phyloP scores from a whole-genome alignment of 352 stramenopile genomes.

The Globisporangium okanoganense region DNA sequence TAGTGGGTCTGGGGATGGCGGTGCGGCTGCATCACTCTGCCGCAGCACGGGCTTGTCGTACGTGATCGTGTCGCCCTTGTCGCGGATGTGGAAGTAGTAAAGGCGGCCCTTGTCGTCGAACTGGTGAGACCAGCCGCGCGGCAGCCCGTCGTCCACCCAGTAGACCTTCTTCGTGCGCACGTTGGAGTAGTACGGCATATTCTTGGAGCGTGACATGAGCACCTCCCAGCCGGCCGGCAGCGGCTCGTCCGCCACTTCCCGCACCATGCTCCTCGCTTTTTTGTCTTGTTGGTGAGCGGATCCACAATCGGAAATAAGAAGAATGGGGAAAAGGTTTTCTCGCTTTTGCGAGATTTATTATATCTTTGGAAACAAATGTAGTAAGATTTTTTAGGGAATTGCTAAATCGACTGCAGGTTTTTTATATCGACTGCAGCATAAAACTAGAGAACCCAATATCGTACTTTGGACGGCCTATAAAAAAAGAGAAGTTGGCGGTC shows the following conservation, averaged over 20 bases:
- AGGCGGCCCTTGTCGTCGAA: constrained; percentile 54
- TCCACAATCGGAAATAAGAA: not conserved
- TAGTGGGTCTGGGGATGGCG: constrained; percentile 30
- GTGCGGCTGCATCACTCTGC: not conserved
- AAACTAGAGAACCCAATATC: too few relatives aligned
- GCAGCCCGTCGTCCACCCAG: constrained; percentile 80
- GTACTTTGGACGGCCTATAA: too few relatives aligned
- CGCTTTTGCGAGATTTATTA: too few relatives aligned
- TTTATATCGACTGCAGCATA: too few relatives aligned
- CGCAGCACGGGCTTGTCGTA: constrained; percentile 71
- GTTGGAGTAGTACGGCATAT: constrained; percentile 86
- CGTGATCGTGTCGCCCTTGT: constrained; percentile 64
- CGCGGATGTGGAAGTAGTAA: constrained; percentile 76
- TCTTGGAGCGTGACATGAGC: constrained; percentile 77
- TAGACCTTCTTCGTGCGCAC: constrained; percentile 72
- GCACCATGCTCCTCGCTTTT: constrained; percentile 21
- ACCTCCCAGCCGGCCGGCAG: constrained; percentile 74
- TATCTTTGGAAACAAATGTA: too few relatives aligned
- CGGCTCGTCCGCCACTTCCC: constrained; percentile 54
- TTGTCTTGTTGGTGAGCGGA: not conserved
- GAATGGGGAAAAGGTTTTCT: not conserved
- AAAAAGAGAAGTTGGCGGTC: too few relatives aligned
- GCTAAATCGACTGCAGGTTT: constrained; percentile 6
- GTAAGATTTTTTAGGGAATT: too few relatives aligned
- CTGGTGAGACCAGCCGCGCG: constrained; percentile 75